Conservation (phyloP, 75 land plant genomes). For the Selaginella tamariscina region DNA sequence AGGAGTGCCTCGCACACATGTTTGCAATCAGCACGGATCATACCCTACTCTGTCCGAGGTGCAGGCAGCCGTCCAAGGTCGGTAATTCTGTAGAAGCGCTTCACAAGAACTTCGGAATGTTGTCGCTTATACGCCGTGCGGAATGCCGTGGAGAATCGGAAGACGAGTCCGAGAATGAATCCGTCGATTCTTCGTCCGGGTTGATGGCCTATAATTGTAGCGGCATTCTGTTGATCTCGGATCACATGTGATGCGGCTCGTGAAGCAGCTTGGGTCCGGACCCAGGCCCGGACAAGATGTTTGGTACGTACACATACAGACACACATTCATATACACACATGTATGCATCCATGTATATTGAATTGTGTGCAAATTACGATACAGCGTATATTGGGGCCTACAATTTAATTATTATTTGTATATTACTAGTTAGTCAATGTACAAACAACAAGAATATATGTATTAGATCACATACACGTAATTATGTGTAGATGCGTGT, state of each 20-base stretch:
- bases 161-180: slow-evolving; percentile 29
- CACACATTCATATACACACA: too few species aligned
- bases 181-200: not conserved
- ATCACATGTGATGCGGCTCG: slow-evolving; percentile 37
- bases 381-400: too few species aligned
- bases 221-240: slow-evolving; percentile 25
- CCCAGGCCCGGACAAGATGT: slow-evolving; percentile 48
- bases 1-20: slow-evolving; percentile 63
- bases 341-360: too few species aligned
- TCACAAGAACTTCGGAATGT: slow-evolving; percentile 71
- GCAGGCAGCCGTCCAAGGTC: slow-evolving; percentile 68
- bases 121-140: slow-evolving; percentile 34
- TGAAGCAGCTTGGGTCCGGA: slow-evolving; percentile 42
- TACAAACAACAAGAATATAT: too few species aligned
- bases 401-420: too few species aligned
- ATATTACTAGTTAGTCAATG: too few species aligned
- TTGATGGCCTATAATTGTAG: slow-evolving; percentile 6
- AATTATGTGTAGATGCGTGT: too few species aligned
- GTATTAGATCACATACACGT: too few species aligned
- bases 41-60: slow-evolving; percentile 64
- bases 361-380: too few species aligned
- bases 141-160: slow-evolving; percentile 36
- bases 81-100: slow-evolving; percentile 74
- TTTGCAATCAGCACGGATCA: slow-evolving; percentile 47
- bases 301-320: too few species aligned